A percentile compares a stretch with the other conserved stretches of the same genome.
These are phyloP conservation scores for Tuber magnatum DNA, from an alignment of 495 filamentous ascomycete species.

Conservation along the genomic window DNA sequence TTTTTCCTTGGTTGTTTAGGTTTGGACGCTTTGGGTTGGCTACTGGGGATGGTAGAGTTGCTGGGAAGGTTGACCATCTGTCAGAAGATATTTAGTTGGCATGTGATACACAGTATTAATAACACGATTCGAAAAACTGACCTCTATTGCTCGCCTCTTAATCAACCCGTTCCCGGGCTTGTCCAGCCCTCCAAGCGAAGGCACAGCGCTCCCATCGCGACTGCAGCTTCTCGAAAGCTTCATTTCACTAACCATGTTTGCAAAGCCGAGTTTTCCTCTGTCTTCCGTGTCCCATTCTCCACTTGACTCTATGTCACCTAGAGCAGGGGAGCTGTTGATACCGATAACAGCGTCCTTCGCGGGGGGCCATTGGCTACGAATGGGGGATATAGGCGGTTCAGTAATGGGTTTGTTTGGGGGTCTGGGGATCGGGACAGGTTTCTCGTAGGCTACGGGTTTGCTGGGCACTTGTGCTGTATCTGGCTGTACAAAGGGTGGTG, in stretches of 20 bases:
- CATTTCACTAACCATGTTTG: slow-evolving; percentile 20
- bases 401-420: slow-evolving; percentile 8
- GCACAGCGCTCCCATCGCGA: slow-evolving; percentile 7
- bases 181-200: background rate
- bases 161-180: slow-evolving; percentile 10
- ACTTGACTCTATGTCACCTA: slow-evolving; percentile 2
- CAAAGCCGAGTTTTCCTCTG: slow-evolving; percentile 12
- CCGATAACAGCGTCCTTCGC: slow-evolving; percentile 19
- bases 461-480: background rate
- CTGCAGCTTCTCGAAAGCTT: slow-evolving; percentile 5
- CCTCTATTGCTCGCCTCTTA: slow-evolving; percentile 27
- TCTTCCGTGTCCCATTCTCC: slow-evolving; percentile 7
- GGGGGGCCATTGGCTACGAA: slow-evolving; percentile 31
- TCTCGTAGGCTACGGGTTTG: background rate
- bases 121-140: slow-evolving; percentile 6
- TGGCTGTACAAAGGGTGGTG: slow-evolving; percentile 20
- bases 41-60: background rate
- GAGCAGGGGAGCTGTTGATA: slow-evolving; percentile 12
- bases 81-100: slow-evolving; percentile 16
- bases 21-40: slow-evolving; percentile 41
- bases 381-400: slow-evolving; percentile 13
- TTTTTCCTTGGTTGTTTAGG: slow-evolving; percentile 61
- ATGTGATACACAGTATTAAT: background rate
- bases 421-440: slow-evolving; percentile 6
- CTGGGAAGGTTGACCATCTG: slow-evolving; percentile 25